Conservation (phyloP, 2,329 filamentous ascomycete genomes). For the Claviceps monticola region DNA sequence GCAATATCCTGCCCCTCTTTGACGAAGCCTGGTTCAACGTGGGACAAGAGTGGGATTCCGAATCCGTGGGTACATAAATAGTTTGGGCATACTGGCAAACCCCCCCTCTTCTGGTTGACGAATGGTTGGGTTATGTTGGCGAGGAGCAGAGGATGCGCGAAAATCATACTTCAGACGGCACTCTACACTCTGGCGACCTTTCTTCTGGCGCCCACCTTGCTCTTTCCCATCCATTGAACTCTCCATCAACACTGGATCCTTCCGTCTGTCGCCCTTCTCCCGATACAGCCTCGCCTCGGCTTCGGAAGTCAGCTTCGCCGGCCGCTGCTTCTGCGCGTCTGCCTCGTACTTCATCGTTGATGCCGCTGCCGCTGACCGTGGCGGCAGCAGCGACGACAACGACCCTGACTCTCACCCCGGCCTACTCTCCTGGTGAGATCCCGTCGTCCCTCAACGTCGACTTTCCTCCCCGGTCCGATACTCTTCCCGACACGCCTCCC, state of each 20-base stretch:
- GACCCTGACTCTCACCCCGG: slow-evolving; percentile 2
- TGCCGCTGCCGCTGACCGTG: slow-evolving; percentile 21
- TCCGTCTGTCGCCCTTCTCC: not conserved
- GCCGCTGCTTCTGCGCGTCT: slow-evolving; percentile 19
- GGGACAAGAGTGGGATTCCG: not conserved
- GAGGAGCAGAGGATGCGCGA: slow-evolving; percentile 1
- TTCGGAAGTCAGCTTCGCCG: slow-evolving; percentile 15
- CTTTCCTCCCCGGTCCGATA: not conserved
- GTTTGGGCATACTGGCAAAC: not conserved
- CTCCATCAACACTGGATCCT: slow-evolving; percentile 1
- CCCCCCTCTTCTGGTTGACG: not conserved
- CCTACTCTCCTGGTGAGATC: slow-evolving; percentile 2
- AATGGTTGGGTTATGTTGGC: not conserved
- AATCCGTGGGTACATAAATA: not conserved
- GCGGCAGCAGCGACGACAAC: slow-evolving; percentile 9
- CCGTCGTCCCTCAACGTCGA: not conserved
- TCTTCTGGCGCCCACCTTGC: not conserved
- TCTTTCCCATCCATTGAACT: not conserved
- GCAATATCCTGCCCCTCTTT: not conserved
- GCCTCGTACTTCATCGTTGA: slow-evolving; percentile 29
- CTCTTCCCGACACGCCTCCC: slow-evolving; percentile 4
- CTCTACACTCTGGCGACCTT: not conserved
- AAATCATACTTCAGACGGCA: not conserved
- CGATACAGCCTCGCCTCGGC: slow-evolving; percentile 8
- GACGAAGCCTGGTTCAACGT: not conserved